A percentile compares a stretch with the other conserved stretches of the same genome.
phyloP scores from a whole-genome alignment of 1,284 basidiomycete genomes.

The Fistulinella cinereoalba region DNA sequence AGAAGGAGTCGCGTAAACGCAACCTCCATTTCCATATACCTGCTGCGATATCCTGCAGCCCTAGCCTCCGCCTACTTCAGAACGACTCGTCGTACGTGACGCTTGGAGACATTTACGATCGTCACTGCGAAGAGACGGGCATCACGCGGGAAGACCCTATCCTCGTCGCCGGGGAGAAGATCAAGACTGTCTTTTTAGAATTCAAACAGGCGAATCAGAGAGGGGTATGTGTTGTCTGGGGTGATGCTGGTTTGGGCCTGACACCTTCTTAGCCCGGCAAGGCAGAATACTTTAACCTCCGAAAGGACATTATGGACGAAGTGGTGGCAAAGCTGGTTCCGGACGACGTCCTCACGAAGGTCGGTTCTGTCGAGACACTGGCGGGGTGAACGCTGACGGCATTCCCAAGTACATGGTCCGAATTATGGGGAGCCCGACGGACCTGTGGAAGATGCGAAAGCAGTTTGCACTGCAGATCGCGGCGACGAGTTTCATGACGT shows the following conservation, averaged over 20 bases:
- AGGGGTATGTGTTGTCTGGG: constrained; percentile 41
- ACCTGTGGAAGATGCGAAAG: constrained; percentile 97
- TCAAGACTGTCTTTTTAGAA: constrained; percentile 66
- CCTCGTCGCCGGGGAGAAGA: constrained; percentile 79
- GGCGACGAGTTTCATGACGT: constrained; percentile 90
- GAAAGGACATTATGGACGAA: constrained; percentile 92
- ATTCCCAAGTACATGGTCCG: constrained; percentile 95
- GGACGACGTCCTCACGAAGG: constrained; percentile 82
- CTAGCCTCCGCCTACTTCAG: constrained; percentile 83
- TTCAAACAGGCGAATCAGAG: constrained; percentile 50
- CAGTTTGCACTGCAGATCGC: constrained; percentile 93
- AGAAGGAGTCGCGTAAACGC: constrained; percentile 93
- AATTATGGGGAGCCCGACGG: constrained; percentile 81
- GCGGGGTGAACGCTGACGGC: too few relatives aligned
- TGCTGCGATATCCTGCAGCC: constrained; percentile 81
- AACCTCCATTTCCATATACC: constrained; percentile 93
- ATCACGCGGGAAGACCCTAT: constrained; percentile 89
- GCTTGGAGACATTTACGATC: constrained; percentile 93
- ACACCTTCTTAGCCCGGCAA: constrained; percentile 50
- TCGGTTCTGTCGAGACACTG: constrained; percentile 43
- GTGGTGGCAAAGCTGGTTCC: constrained; percentile 88
- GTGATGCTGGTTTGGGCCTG: background rate
- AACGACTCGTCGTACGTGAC: constrained; percentile 91
- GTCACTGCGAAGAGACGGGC: constrained; percentile 76
- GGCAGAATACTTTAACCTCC: constrained; percentile 70